Evolutionary conservation across 1,139 yeast species (phyloP), one percentile per base, ranked within the genome.

Genomic region (Protomyces inouyei): DNA sequence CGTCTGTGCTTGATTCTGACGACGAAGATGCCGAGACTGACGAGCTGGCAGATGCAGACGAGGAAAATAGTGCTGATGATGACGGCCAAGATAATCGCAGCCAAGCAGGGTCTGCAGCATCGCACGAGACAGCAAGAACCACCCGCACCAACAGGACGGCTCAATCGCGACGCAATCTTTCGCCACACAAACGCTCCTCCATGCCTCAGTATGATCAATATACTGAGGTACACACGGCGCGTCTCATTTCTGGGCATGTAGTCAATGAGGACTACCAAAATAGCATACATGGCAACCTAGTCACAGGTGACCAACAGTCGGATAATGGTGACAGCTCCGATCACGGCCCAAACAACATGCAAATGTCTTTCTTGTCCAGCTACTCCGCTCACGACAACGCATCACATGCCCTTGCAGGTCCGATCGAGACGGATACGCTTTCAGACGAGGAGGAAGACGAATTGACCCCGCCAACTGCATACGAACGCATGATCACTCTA

Each of bases 181-280:
- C 63, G 16, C 63, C 63, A 8, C 56, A 59, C 45, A 59, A 59
- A 12, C 56, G 63, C 10, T 37, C 52, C 5, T 51, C 57, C 4
- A 37, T 52, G 35, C 57, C 38, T 23, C 45, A 45, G 12, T 59
- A 40, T 32, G 63, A 59, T 16, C 53, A 38, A 28, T 59, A 59
- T 46, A 59, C 57, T 4, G 65, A 93, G 70, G 84, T 95, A 73
- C 97, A 92, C 76, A 92, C 97, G 16, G 98, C 98, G 6, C 83
- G 98, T 76, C 86, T 95, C 60, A 93, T 95, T 55, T 88, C 92
- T 74, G 99, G 99, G 61, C 98, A 95, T 74, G 98, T 95, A 71
- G 96, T 95, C 43, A 95, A 89, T 72, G 97, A 91, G 73, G 95
- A 88, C 72, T 85, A 84, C 70, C 80, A 75, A 23, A 73, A 23